Conservation (phyloP, 257 asterid genomes). For the Solanum dulcamara region DNA sequence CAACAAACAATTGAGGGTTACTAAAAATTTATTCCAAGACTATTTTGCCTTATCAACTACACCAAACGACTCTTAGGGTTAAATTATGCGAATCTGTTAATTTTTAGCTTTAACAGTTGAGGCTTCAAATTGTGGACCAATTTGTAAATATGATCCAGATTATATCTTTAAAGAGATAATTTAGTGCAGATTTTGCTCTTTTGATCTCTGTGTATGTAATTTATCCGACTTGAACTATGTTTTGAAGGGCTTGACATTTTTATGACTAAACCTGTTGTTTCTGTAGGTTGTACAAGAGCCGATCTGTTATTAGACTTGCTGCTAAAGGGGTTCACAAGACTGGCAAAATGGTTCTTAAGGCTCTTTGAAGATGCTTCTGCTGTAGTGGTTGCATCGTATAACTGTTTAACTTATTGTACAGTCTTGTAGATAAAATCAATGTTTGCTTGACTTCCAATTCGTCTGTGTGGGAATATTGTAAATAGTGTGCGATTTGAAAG, state of each 20-base stretch:
- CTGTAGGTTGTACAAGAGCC: constrained; percentile 73
- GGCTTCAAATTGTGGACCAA: background rate
- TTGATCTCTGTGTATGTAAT: background rate
- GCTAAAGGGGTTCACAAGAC: constrained; percentile 59
- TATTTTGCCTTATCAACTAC: too few relatives aligned
- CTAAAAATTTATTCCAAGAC: too few relatives aligned
- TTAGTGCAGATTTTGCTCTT: background rate
- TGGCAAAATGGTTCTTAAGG: constrained; percentile 44
- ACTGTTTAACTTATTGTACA: background rate
- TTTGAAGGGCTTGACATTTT: background rate
- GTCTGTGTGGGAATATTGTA: background rate
- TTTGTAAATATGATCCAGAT: background rate
- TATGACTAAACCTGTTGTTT: background rate
- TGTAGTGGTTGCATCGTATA: background rate
- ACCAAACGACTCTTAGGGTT: too few relatives aligned
- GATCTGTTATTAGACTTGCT: constrained; percentile 52
- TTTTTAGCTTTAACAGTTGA: background rate
- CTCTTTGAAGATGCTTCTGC: constrained; percentile 15
- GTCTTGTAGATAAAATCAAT: background rate
- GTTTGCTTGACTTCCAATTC: background rate
- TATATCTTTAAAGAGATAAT: background rate
- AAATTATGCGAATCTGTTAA: background rate
- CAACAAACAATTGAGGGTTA: too few relatives aligned
- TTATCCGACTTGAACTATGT: background rate
- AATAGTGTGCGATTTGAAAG: background rate